Evolutionary conservation across 371 early-diverging fungal species (phyloP).

Genomic region (Mortierella sp.): DNA sequence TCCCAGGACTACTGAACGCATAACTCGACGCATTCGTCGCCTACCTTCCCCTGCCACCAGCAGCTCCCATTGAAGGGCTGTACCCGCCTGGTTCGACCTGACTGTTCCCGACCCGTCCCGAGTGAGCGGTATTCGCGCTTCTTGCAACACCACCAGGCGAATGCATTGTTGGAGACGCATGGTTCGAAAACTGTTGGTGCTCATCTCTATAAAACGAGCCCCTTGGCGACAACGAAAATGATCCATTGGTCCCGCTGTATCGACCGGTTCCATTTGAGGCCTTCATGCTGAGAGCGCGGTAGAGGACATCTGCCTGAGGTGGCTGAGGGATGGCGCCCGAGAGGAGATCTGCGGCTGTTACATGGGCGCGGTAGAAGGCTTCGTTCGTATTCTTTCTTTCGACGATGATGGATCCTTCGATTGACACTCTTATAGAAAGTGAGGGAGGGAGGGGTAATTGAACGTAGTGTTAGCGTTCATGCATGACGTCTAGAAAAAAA

Average conservation of each 20-base stretch:
- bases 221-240: neutral
- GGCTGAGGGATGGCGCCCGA: conserved; percentile 82
- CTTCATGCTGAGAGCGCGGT: conserved; percentile 74
- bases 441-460: neutral
- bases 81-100: neutral
- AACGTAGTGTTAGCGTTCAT: neutral
- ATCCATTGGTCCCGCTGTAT: neutral
- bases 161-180: neutral
- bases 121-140: conserved; percentile 1
- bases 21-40: neutral
- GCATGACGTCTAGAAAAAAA: too few species aligned
- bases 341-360: conserved; percentile 85
- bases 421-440: conserved; percentile 24
- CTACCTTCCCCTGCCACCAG: neutral
- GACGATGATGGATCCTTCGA: conserved; percentile 93
- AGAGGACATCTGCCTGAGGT: conserved; percentile 83
- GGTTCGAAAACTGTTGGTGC: neutral
- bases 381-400: conserved; percentile 94
- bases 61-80: neutral
- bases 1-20: neutral
- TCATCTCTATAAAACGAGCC: neutral
- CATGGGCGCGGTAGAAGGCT: conserved; percentile 82
- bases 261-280: conserved; percentile 19
- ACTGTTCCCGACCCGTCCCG: neutral
- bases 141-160: neutral